Evolutionary conservation across 192 early-diverging fungal species (phyloP).

Genomic region (Coemansia sp.): DNA sequence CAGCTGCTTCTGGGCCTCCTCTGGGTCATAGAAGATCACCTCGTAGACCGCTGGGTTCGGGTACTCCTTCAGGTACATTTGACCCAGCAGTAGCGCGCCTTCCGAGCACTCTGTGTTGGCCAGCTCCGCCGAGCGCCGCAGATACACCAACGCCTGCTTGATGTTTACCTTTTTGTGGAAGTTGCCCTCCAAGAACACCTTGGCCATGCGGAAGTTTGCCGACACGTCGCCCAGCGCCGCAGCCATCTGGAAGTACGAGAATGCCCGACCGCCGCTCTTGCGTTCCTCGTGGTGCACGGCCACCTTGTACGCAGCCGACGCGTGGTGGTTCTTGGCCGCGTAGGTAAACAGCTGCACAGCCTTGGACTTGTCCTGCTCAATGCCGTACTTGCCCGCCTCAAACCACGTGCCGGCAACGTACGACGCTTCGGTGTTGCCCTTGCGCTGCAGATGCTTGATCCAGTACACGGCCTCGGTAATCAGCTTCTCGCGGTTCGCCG

Average conservation of each 20-base stretch:
- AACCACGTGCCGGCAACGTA: conserved; percentile 74
- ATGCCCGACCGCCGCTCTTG: conserved; percentile 58
- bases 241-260: conserved; percentile 67
- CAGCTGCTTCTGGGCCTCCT: conserved; percentile 71
- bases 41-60: conserved; percentile 57
- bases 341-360: conserved; percentile 61
- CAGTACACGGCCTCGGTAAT: conserved; percentile 67
- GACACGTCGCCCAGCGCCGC: conserved; percentile 61
- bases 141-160: conserved; percentile 77
- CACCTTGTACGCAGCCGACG: conserved; percentile 64
- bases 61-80: conserved; percentile 73
- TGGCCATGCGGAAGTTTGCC: conserved; percentile 73
- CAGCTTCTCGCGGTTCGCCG: conserved; percentile 46
- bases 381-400: conserved; percentile 58
- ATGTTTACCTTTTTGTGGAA: conserved; percentile 63
- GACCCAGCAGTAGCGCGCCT: conserved; percentile 71
- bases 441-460: conserved; percentile 66
- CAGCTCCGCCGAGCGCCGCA: conserved; percentile 72
- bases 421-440: conserved; percentile 66
- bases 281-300: conserved; percentile 61
- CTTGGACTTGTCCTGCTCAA: conserved; percentile 59
- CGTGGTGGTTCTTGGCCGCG: conserved; percentile 61
- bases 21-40: conserved; percentile 65
- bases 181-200: conserved; percentile 68
- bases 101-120: conserved; percentile 66